Conservation (phyloP, 768 basidiomycete species). For the Leccinum incarnatum region DNA sequence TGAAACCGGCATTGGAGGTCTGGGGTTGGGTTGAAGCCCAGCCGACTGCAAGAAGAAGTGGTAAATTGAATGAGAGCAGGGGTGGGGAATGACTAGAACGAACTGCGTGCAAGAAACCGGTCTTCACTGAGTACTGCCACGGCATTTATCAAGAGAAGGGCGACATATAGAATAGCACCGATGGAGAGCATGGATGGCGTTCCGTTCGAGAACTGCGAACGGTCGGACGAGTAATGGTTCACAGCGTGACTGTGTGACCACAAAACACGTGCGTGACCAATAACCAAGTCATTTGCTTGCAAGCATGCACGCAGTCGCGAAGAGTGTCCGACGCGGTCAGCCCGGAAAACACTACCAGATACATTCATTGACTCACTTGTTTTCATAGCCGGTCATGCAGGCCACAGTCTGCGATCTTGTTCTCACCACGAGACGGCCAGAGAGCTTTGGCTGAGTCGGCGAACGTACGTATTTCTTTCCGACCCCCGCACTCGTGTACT, state of each 20-base stretch:
- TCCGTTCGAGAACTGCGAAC: slow-evolving; percentile 8
- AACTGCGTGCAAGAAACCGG: slow-evolving; percentile 90
- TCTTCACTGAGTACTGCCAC: slow-evolving; percentile 96
- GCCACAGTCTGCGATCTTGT: slow-evolving; percentile 10
- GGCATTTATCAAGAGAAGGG: slow-evolving; percentile 87
- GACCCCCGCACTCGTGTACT: background rate
- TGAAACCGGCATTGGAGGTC: slow-evolving; percentile 52
- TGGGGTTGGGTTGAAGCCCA: slow-evolving; percentile 76
- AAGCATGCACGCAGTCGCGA: slow-evolving; percentile 29
- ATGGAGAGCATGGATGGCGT: slow-evolving; percentile 47
- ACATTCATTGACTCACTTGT: background rate
- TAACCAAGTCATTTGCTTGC: slow-evolving; percentile 20
- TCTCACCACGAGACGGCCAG: slow-evolving; percentile 15
- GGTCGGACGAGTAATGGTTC: background rate
- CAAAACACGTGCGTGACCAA: slow-evolving; percentile 16
- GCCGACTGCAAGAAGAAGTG: slow-evolving; percentile 57
- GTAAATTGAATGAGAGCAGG: slow-evolving; percentile 15
- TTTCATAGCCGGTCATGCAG: slow-evolving; percentile 14
- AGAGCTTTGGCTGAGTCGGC: slow-evolving; percentile 38
- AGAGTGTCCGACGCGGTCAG: slow-evolving; percentile 27
- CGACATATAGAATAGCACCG: slow-evolving; percentile 79
- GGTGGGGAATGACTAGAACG: slow-evolving; percentile 30
- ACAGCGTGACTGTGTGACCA: background rate
- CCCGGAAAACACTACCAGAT: background rate
- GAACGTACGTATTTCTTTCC: slow-evolving; percentile 39